phyloP scores from a whole-genome alignment of 495 filamentous ascomycete species.

The Daldinia caldariorum region DNA sequence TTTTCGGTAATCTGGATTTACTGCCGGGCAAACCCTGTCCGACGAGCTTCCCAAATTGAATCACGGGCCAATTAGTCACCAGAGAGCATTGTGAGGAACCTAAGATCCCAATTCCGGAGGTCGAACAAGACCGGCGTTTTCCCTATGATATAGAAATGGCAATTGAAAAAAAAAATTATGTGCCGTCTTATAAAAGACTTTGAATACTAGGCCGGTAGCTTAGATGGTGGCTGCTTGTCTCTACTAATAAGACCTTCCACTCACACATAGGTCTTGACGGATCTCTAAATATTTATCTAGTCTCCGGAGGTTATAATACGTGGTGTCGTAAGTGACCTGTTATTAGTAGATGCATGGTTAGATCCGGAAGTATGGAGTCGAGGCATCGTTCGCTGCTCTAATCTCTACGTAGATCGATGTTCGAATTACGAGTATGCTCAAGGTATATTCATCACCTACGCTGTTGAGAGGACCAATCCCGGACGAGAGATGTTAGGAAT shows the following conservation, averaged over 20 bases:
- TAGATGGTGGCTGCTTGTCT: slow-evolving; percentile 21
- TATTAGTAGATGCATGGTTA: slow-evolving; percentile 31
- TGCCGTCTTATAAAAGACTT: slow-evolving; percentile 19
- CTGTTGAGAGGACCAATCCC: slow-evolving; percentile 32
- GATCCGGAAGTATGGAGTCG: slow-evolving; percentile 30
- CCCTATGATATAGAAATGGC: slow-evolving; percentile 8
- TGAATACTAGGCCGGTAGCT: slow-evolving; percentile 12
- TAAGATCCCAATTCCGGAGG: neutral
- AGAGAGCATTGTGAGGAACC: slow-evolving; percentile 3
- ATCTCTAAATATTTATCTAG: slow-evolving; percentile 11
- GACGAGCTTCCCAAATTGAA: slow-evolving; percentile 5
- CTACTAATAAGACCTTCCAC: slow-evolving; percentile 38
- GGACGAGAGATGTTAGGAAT: slow-evolving; percentile 29
- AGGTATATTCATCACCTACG: slow-evolving; percentile 21
- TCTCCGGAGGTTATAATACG: slow-evolving; percentile 29
- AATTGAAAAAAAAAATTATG: neutral
- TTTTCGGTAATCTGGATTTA: neutral
- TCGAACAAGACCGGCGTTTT: slow-evolving; percentile 1
- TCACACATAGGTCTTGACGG: slow-evolving; percentile 19
- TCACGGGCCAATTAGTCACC: slow-evolving; percentile 14
- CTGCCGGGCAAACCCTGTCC: slow-evolving; percentile 11
- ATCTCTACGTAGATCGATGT: slow-evolving; percentile 26
- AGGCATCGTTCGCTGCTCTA: slow-evolving; percentile 31
- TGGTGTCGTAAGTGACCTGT: slow-evolving; percentile 35
- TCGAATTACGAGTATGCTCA: slow-evolving; percentile 24